Evolutionary conservation across 805 yeast genomes (phyloP).

Genomic region (Schwanniomyces pseudopolymorphus): DNA sequence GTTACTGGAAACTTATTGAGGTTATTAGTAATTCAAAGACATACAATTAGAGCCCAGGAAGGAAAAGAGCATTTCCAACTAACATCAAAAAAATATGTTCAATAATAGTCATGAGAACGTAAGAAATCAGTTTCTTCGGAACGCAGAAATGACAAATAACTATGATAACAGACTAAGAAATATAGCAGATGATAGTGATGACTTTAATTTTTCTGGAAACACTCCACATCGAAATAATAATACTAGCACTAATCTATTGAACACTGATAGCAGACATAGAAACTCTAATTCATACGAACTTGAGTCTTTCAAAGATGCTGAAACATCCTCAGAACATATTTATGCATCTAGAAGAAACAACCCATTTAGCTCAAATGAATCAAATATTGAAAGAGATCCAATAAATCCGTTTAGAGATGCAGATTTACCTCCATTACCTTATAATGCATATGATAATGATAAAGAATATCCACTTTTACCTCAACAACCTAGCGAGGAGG

Average conservation of each 20-base stretch:
- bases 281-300: conserved; percentile 6
- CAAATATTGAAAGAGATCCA: not conserved
- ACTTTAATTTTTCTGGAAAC: conserved; percentile 4
- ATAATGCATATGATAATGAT: not conserved
- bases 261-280: not conserved
- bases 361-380: not conserved
- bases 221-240: conserved; percentile 2
- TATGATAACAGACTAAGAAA: conserved; percentile 1
- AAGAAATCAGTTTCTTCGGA: conserved; percentile 19
- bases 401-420: not conserved
- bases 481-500: conserved; percentile 9
- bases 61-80: not conserved
- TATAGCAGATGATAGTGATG: conserved; percentile 6
- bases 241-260: not conserved
- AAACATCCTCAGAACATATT: not conserved
- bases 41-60: not conserved
- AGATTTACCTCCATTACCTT: not conserved
- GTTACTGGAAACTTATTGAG: not conserved
- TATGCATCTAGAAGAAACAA: not conserved
- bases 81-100: not conserved
- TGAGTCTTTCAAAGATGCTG: not conserved
- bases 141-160: conserved; percentile 10
- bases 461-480: not conserved
- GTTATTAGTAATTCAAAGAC: not conserved
- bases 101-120: not conserved